Evolutionary conservation across 2,329 filamentous ascomycete species (phyloP).

Genomic region (Bipolaris oryzae): DNA sequence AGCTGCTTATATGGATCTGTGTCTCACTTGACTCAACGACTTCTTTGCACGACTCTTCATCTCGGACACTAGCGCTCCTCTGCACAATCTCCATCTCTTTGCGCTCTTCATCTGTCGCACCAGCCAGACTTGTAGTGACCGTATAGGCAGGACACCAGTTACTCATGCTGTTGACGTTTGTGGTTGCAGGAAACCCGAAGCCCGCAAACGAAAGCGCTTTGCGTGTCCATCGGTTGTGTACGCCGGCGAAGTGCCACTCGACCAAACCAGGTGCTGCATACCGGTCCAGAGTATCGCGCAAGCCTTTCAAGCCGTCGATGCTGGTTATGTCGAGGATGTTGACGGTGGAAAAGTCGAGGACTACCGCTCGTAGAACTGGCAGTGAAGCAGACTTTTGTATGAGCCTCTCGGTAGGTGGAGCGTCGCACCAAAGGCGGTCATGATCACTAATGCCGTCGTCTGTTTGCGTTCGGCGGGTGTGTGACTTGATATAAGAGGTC

Average conservation of each 20-base stretch:
- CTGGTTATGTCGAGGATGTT: conserved; percentile 64
- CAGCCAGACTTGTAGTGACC: conserved; percentile 20
- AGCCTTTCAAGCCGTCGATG: conserved; percentile 61
- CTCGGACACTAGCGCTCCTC: conserved; percentile 3
- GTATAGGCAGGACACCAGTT: conserved; percentile 36
- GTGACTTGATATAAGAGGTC: conserved; percentile 67
- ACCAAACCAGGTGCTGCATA: conserved; percentile 52
- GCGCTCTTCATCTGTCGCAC: conserved; percentile 25
- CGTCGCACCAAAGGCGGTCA: conserved; percentile 63
- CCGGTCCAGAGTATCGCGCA: conserved; percentile 60
- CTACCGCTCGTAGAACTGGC: conserved; percentile 60
- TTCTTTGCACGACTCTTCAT: conserved; percentile 16
- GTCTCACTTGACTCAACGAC: not conserved
- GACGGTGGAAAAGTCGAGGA: conserved; percentile 63
- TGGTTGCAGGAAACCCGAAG: conserved; percentile 55
- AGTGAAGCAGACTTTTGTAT: conserved; percentile 29
- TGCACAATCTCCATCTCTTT: conserved; percentile 12
- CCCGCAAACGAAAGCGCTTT: conserved; percentile 62
- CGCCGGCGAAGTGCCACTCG: conserved; percentile 56
- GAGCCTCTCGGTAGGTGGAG: conserved; percentile 41
- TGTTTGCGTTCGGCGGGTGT: conserved; percentile 29
- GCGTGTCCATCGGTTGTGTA: conserved; percentile 63
- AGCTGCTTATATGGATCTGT: not conserved
- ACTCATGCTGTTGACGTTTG: conserved; percentile 8
- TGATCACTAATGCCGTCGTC: conserved; percentile 28